phyloP scores from a whole-genome alignment of 345 rosid species.

The Sonneratia caseolaris region DNA sequence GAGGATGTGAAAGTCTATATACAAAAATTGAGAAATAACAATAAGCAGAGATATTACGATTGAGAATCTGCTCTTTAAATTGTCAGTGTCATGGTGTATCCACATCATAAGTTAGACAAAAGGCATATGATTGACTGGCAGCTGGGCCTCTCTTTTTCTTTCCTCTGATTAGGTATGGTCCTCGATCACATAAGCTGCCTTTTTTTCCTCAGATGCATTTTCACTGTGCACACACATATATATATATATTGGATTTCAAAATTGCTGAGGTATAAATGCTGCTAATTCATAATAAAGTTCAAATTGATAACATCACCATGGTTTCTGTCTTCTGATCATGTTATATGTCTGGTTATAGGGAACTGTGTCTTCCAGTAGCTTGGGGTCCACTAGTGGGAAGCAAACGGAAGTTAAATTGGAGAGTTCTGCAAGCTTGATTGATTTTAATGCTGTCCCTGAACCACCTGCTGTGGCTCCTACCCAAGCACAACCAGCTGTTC shows the following conservation, averaged over 20 bases:
- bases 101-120: background rate
- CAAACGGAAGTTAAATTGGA: constrained; percentile 57
- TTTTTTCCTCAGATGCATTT: background rate
- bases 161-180: background rate
- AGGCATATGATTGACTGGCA: background rate
- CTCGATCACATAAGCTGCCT: background rate
- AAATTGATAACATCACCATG: background rate
- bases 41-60: background rate
- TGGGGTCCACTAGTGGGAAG: constrained; percentile 51
- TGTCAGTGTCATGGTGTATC: background rate
- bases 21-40: background rate
- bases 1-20: background rate
- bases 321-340: background rate
- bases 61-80: background rate
- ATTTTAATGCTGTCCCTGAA: constrained; percentile 80
- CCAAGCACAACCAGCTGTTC: constrained; percentile 37
- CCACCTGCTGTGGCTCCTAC: constrained; percentile 36
- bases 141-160: background rate
- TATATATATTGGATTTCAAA: no score
- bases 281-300: background rate
- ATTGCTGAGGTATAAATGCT: background rate
- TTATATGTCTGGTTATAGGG: constrained; percentile 36
- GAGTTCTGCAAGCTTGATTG: constrained; percentile 67
- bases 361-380: constrained; percentile 53
- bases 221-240: background rate